Percentiles rank a stretch among this genome's conserved stretches.
Conservation (phyloP, 1,284 basidiomycete species). For the Gomphus sp. region DNA sequence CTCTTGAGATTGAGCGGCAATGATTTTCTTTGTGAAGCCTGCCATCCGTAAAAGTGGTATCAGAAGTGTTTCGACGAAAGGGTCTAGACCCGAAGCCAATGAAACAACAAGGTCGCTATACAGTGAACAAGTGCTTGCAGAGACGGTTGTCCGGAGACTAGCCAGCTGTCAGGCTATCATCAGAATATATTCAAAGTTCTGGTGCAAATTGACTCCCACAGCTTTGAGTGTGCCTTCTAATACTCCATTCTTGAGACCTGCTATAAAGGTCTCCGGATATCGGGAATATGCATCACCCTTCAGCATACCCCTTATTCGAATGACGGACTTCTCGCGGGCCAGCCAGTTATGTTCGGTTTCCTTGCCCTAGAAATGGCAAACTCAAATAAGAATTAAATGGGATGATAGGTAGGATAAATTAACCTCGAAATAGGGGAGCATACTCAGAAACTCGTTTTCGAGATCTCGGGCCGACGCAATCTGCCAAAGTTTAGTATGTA, state of each 20-base stretch:
- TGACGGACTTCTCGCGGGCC: slow-evolving; percentile 70
- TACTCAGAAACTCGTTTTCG: slow-evolving; percentile 73
- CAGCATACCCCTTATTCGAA: slow-evolving; percentile 86
- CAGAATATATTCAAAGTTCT: slow-evolving; percentile 6
- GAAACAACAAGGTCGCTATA: slow-evolving; percentile 68
- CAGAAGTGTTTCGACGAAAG: slow-evolving; percentile 68
- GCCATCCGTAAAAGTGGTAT: slow-evolving; percentile 80
- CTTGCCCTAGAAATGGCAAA: slow-evolving; percentile 52
- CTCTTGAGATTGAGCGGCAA: slow-evolving; percentile 79
- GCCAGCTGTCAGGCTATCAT: slow-evolving; percentile 43
- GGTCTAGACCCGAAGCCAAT: slow-evolving; percentile 68
- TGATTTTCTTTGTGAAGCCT: slow-evolving; percentile 91
- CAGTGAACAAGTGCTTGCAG: slow-evolving; percentile 71
- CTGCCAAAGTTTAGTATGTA: slow-evolving; percentile 30
- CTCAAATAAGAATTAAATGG: slow-evolving; percentile 9
- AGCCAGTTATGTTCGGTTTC: slow-evolving; percentile 98
- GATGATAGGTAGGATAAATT: slow-evolving; percentile 13
- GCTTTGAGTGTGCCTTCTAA: slow-evolving; percentile 82
- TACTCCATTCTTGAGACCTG: slow-evolving; percentile 66
- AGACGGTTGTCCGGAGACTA: slow-evolving; percentile 89
- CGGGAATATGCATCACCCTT: slow-evolving; percentile 72
- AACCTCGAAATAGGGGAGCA: slow-evolving; percentile 78
- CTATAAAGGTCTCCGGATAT: slow-evolving; percentile 67
- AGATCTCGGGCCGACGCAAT: slow-evolving; percentile 81
- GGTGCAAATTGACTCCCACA: slow-evolving; percentile 36